phyloP scores from a whole-genome alignment of 345 rosid species.

The Leavenworthia alabamica region DNA sequence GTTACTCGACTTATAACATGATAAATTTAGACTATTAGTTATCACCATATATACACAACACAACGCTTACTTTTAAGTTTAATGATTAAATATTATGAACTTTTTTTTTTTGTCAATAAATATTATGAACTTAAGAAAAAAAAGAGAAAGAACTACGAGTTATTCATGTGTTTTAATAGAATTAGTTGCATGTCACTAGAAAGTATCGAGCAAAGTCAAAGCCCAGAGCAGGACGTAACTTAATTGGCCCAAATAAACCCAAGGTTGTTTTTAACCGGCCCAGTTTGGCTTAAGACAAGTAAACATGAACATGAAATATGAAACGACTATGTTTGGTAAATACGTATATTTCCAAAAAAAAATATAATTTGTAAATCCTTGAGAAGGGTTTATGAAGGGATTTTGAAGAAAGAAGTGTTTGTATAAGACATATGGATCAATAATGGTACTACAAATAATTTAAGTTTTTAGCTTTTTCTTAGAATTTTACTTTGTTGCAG shows the following conservation, averaged over 20 bases:
- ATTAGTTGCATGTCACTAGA: neutral
- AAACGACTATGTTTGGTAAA: neutral
- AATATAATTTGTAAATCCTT: neutral
- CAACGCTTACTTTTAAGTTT: neutral
- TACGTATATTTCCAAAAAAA: neutral
- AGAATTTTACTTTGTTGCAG: too few relatives aligned
- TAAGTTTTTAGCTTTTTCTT: too few relatives aligned
- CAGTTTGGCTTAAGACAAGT: neutral
- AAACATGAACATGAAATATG: neutral
- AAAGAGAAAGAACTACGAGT: too few relatives aligned
- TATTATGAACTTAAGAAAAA: neutral
- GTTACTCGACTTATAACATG: neutral
- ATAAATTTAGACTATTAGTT: neutral
- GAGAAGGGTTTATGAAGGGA: constrained; percentile 43
- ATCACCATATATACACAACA: neutral
- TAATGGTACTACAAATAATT: too few relatives aligned
- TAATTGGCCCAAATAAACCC: neutral
- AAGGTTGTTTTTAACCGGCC: neutral
- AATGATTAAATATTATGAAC: neutral
- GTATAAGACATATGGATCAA: too few relatives aligned
- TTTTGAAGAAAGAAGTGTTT: too few relatives aligned
- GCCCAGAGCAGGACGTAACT: neutral
- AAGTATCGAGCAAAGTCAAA: neutral
- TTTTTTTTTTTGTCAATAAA: too few relatives aligned
- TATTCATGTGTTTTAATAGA: too few relatives aligned